A percentile compares a stretch with the other conserved stretches of the same genome.
Evolutionary conservation across 2,329 filamentous ascomycete species (phyloP).

Genomic region (Trichoderma atroviride): DNA sequence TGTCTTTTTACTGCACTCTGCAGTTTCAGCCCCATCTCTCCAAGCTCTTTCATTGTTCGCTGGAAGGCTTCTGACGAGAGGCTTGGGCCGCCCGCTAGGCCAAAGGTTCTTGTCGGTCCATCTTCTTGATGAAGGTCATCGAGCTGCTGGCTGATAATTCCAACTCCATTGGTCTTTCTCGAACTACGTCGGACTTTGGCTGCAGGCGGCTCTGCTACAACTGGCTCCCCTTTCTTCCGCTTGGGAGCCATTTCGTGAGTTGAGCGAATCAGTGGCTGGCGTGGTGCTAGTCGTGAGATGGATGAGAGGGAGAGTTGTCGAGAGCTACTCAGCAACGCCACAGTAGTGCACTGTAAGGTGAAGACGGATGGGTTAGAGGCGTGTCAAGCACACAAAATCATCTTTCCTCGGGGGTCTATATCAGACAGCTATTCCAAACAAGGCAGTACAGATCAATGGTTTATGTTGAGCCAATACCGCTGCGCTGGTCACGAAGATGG

Average conservation of each 20-base stretch:
- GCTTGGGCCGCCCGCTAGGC: background rate
- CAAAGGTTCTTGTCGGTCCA: background rate
- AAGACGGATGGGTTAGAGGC: background rate
- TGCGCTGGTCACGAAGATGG: background rate
- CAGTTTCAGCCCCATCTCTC: conserved; percentile 53
- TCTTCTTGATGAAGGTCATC: background rate
- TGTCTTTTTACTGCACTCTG: conserved; percentile 49
- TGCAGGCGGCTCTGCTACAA: conserved; percentile 30
- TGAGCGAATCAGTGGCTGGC: background rate
- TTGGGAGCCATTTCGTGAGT: conserved; percentile 42
- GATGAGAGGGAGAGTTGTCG: background rate
- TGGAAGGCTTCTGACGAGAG: conserved; percentile 39
- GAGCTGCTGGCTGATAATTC: conserved; percentile 20
- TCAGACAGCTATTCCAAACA: background rate
- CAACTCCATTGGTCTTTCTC: conserved; percentile 31
- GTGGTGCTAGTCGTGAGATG: background rate
- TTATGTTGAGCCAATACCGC: background rate
- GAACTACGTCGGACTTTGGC: conserved; percentile 36
- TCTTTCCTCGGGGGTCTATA: background rate
- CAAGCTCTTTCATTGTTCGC: conserved; percentile 48
- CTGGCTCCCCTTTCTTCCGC: conserved; percentile 40
- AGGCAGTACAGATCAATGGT: background rate
- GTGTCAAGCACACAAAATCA: background rate
- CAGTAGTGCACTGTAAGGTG: background rate
- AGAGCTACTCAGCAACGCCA: conserved; percentile 3